Evolutionary conservation across 2,329 filamentous ascomycete genomes (phyloP).

Genomic region (Phaeosphaeria sp.): DNA sequence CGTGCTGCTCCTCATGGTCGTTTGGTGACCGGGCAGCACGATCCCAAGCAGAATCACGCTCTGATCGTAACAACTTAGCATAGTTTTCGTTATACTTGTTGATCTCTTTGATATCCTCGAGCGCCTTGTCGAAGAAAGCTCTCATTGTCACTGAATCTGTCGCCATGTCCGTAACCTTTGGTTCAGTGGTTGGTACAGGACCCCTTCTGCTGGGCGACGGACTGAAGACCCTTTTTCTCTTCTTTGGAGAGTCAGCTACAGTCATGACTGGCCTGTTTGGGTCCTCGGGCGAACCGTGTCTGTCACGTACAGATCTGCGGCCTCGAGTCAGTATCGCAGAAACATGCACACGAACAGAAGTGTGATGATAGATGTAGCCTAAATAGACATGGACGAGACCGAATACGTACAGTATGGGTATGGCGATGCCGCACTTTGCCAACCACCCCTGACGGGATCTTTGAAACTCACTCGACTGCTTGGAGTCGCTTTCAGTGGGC

Average conservation of each 20-base stretch:
- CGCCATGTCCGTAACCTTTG: constrained; percentile 9
- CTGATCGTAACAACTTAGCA: constrained; percentile 35
- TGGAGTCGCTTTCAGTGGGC: constrained; percentile 36
- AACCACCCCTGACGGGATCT: constrained; percentile 29
- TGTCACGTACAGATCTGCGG: constrained; percentile 41
- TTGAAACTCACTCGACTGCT: constrained; percentile 33
- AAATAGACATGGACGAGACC: neutral
- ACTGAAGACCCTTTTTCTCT: constrained; percentile 39
- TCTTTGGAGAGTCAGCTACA: constrained; percentile 41
- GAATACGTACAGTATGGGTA: constrained; percentile 37
- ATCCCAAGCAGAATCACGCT: constrained; percentile 48
- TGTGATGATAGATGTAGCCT: neutral
- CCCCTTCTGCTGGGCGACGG: constrained; percentile 19
- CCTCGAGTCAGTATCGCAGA: constrained; percentile 3
- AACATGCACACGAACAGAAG: neutral
- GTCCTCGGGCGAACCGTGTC: constrained; percentile 27
- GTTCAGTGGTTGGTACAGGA: constrained; percentile 17
- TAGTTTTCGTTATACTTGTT: constrained; percentile 29
- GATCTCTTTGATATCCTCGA: constrained; percentile 4
- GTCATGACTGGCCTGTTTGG: constrained; percentile 33
- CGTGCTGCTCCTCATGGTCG: constrained; percentile 37
- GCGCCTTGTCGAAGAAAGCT: constrained; percentile 10
- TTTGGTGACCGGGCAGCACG: constrained; percentile 26
- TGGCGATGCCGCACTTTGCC: constrained; percentile 34
- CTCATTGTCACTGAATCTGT: neutral